Evolutionary conservation across 495 filamentous ascomycete genomes (phyloP).

Genomic region (Podospora pseudocomata): DNA sequence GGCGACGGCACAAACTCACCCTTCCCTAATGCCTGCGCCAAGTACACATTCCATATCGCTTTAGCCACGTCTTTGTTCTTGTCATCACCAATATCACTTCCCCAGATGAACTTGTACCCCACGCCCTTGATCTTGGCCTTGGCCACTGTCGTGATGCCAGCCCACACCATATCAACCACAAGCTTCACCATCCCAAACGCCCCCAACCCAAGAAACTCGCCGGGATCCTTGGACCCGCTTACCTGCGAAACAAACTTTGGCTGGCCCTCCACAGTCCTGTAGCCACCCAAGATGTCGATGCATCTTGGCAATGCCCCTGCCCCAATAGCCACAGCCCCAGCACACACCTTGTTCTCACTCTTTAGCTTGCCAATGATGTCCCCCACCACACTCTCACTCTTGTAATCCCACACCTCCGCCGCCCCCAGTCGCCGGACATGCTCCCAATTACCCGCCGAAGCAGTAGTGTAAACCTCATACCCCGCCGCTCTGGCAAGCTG

Average conservation of each 20-base stretch:
- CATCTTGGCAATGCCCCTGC: background rate
- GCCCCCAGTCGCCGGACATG: constrained; percentile 55
- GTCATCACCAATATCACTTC: background rate
- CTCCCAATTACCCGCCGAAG: constrained; percentile 53
- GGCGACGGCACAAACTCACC: background rate
- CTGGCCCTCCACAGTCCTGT: background rate
- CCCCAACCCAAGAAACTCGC: background rate
- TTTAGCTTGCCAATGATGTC: background rate
- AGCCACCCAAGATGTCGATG: background rate
- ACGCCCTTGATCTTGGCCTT: background rate
- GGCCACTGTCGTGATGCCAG: background rate
- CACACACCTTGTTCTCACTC: background rate
- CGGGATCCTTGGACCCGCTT: background rate
- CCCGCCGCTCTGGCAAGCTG: constrained; percentile 59
- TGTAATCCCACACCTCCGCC: constrained; percentile 56
- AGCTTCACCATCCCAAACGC: background rate
- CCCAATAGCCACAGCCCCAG: background rate
- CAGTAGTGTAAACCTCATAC: constrained; percentile 57
- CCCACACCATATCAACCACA: background rate
- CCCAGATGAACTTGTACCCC: background rate
- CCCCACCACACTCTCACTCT: background rate
- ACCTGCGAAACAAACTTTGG: constrained; percentile 1
- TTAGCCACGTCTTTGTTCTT: background rate
- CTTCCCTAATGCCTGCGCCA: background rate
- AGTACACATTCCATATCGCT: background rate